phyloP scores from a whole-genome alignment of 2,329 filamentous ascomycete genomes.

The Cytospora piceae region DNA sequence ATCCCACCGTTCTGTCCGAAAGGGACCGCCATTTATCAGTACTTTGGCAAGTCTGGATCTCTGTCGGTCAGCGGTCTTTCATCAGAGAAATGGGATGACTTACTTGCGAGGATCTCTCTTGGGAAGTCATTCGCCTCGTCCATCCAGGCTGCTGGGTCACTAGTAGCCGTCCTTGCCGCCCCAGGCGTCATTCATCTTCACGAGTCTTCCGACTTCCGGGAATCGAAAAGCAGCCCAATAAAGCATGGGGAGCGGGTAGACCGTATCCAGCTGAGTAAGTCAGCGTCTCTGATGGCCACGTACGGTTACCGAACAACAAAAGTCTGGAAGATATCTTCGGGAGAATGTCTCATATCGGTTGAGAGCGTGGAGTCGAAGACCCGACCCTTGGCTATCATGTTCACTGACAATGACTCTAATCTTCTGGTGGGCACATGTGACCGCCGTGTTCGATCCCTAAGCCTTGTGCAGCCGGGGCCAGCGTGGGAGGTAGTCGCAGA shows the following conservation, averaged over 20 bases:
- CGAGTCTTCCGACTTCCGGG: slow-evolving; percentile 2
- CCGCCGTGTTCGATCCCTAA: neutral
- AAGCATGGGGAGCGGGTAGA: slow-evolving; percentile 7
- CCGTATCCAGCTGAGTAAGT: slow-evolving; percentile 1
- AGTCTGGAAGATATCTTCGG: slow-evolving; percentile 6
- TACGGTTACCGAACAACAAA: slow-evolving; percentile 9
- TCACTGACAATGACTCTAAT: neutral
- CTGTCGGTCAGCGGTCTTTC: neutral
- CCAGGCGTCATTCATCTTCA: neutral
- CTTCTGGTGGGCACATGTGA: slow-evolving; percentile 1
- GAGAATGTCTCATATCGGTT: neutral
- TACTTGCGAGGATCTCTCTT: neutral
- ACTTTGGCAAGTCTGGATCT: neutral
- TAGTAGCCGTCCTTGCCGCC: neutral
- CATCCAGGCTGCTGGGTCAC: neutral
- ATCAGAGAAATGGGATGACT: slow-evolving; percentile 9
- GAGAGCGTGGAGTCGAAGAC: slow-evolving; percentile 5
- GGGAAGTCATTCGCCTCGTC: slow-evolving; percentile 2
- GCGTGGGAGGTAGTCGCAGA: neutral
- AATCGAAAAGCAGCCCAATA: neutral
- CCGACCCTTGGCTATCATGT: neutral
- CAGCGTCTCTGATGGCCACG: neutral
- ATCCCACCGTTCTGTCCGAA: slow-evolving; percentile 1
- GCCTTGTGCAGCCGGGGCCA: neutral
- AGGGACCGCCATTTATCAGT: neutral